These are phyloP conservation scores for Hypomyces perniciosus DNA, from an alignment of 2,329 filamentous ascomycete genomes.

Conservation along the genomic window DNA sequence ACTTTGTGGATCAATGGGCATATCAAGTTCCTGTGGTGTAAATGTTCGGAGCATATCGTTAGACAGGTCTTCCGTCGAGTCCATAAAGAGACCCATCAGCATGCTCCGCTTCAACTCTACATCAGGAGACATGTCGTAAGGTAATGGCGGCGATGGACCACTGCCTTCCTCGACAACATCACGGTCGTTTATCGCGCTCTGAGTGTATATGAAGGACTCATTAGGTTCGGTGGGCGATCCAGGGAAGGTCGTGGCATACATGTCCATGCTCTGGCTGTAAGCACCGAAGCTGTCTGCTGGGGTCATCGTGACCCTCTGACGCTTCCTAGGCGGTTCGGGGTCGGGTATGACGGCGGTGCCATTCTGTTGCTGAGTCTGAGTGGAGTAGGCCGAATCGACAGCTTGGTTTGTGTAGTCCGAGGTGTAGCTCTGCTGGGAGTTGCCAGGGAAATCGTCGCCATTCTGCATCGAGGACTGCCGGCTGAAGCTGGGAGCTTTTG, in stretches of 20 bases:
- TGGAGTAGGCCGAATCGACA: constrained; percentile 64
- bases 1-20: constrained; percentile 81
- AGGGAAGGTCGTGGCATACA: constrained; percentile 45
- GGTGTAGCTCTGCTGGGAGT: constrained; percentile 77
- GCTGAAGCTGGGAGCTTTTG: constrained; percentile 63
- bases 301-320: constrained; percentile 54
- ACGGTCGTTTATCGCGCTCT: constrained; percentile 39
- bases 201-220: constrained; percentile 68
- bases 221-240: constrained; percentile 75
- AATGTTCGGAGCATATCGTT: constrained; percentile 72
- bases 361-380: constrained; percentile 41
- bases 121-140: constrained; percentile 54
- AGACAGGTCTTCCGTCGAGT: constrained; percentile 63
- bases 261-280: constrained; percentile 43
- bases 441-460: constrained; percentile 59
- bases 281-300: constrained; percentile 54
- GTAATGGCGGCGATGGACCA: constrained; percentile 59
- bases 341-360: constrained; percentile 42
- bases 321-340: constrained; percentile 75
- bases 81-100: constrained; percentile 77
- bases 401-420: constrained; percentile 63
- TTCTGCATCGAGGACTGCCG: constrained; percentile 68
- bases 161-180: constrained; percentile 44
- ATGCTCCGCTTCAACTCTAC: constrained; percentile 75
- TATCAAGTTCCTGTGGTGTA: constrained; percentile 75